These are phyloP conservation scores for Lactifluus subvellereus DNA, from an alignment of 768 basidiomycete genomes.

Conservation along the genomic window DNA sequence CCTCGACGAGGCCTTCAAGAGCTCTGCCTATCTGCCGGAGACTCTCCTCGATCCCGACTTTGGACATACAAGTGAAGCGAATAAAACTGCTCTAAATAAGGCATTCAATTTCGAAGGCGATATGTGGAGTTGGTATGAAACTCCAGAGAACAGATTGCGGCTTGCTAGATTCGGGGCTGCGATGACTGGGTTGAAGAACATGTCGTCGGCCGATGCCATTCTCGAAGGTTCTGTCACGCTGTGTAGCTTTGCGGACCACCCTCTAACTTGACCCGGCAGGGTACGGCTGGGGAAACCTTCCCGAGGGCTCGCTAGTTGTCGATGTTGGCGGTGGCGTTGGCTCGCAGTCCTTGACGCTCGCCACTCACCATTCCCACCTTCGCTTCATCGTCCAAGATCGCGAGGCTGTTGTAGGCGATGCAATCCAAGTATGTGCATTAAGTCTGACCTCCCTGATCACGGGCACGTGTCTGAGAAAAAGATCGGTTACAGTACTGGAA, in stretches of 20 bases:
- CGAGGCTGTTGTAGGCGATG: conserved; percentile 26
- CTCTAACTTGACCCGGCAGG: conserved; percentile 22
- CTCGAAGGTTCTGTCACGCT: neutral
- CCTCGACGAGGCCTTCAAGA: conserved; percentile 21
- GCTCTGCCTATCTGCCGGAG: conserved; percentile 25
- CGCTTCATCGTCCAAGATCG: conserved; percentile 32
- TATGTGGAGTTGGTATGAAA: conserved; percentile 1
- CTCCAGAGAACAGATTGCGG: conserved; percentile 7
- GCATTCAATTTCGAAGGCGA: neutral
- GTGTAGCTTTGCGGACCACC: neutral
- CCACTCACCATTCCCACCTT: conserved; percentile 26
- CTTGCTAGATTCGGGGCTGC: conserved; percentile 8
- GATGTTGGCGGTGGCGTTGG: conserved; percentile 35
- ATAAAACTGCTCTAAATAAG: conserved; percentile 10
- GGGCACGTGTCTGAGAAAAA: neutral
- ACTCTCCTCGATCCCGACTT: conserved; percentile 21
- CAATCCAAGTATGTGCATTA: conserved; percentile 18
- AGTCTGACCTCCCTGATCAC: neutral
- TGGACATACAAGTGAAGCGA: conserved; percentile 3
- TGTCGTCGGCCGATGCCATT: neutral
- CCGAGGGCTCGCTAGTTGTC: conserved; percentile 27
- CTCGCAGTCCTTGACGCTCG: conserved; percentile 25
- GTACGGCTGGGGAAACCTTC: conserved; percentile 29
- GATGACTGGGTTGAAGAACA: conserved; percentile 10
- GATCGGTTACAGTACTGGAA: conserved; percentile 25